Conservation (phyloP, 805 yeast species). For the Candida silvatica region DNA sequence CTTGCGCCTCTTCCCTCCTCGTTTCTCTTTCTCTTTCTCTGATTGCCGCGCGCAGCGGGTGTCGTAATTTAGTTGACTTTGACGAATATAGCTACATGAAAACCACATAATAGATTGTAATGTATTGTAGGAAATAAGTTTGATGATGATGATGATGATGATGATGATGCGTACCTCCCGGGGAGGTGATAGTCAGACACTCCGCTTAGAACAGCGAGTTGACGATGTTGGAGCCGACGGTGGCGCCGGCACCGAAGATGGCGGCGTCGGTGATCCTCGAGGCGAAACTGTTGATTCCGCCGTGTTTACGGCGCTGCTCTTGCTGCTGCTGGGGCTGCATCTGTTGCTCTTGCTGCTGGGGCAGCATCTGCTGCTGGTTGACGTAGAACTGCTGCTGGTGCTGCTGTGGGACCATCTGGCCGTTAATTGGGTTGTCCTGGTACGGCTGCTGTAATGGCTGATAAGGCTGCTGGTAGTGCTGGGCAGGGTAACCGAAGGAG, state of each 20-base stretch:
- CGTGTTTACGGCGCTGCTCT: conserved; percentile 11
- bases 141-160: no score
- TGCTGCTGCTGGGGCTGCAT: conserved; percentile 11
- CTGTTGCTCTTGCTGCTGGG: conserved; percentile 4
- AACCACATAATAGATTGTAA: no score
- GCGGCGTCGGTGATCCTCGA: conserved; percentile 91
- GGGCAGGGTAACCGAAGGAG: conserved; percentile 11
- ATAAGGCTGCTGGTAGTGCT: conserved; percentile 9
- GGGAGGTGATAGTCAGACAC: no score
- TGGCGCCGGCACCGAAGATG: conserved; percentile 96
- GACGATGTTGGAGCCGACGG: conserved; percentile 81
- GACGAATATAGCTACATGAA: not conserved
- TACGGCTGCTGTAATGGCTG: conserved; percentile 8
- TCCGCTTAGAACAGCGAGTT: conserved; percentile 28
- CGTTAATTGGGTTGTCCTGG: conserved; percentile 3
- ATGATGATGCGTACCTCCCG: no score
- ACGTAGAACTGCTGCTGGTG: conserved; percentile 8
- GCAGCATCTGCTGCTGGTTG: conserved; percentile 8
- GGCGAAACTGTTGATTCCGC: conserved; percentile 3
- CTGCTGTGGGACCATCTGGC: conserved; percentile 4
- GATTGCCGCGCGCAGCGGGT: not conserved
- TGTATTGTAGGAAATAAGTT: no score
- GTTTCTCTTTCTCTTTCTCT: not conserved
- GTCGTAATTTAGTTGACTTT: not conserved
- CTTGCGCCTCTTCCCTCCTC: not conserved